Evolutionary conservation across 306 rosid species (phyloP).

Genomic region (Macrotyloma uniflorum): DNA sequence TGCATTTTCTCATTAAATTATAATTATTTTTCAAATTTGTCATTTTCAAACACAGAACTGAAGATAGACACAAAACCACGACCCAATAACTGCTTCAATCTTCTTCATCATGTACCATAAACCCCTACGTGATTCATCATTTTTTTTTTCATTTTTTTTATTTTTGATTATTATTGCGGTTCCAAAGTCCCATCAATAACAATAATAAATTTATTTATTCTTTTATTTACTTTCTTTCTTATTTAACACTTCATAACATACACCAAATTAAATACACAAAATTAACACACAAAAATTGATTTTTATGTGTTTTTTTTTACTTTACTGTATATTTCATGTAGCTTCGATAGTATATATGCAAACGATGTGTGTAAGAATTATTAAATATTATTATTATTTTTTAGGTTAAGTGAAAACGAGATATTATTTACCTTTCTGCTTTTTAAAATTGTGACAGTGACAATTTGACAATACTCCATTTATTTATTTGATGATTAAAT

Average conservation of each 20-base stretch:
- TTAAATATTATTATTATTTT: background rate
- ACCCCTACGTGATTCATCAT: constrained; percentile 7
- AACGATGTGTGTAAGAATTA: background rate
- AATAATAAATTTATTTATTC: background rate
- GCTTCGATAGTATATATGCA: background rate
- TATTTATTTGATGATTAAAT: background rate
- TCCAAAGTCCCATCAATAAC: constrained; percentile 46
- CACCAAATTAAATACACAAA: no score
- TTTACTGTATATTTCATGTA: background rate
- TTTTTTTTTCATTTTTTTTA: no score
- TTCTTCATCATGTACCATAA: constrained; percentile 26
- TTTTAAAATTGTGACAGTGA: background rate
- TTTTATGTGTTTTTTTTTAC: no score
- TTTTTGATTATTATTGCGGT: constrained; percentile 4
- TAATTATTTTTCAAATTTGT: constrained; percentile 28
- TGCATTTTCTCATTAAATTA: background rate
- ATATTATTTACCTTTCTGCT: background rate
- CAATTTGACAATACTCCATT: background rate
- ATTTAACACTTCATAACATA: no score
- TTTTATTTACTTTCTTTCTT: background rate
- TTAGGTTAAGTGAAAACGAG: background rate
- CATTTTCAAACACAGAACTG: constrained; percentile 29
- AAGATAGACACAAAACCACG: constrained; percentile 38
- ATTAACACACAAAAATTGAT: no score
- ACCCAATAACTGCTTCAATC: constrained; percentile 28